Base-by-base conservation (phyloP, 2,329 filamentous ascomycete genomes). In the Colletotrichum godetiae region DNA sequence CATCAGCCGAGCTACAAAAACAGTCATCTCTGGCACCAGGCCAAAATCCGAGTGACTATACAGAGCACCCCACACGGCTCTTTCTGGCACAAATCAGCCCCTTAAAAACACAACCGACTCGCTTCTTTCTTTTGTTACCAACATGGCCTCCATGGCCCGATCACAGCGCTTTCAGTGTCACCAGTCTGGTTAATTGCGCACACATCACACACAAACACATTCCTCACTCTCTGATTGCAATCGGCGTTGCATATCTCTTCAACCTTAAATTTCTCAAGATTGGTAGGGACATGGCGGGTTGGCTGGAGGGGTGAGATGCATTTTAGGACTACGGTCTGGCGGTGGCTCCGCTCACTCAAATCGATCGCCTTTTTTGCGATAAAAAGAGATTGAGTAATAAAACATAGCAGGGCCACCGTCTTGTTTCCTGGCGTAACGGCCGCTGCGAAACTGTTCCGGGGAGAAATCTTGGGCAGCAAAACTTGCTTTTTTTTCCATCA, bases 341-440 rank as follows among this genome's bases (percentile, higher is more conserved):
- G 71, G 61, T 60, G 37, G 42, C 19, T 46, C 35, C 55, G 66
- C 52, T 37, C 61, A 29, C 67, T 49, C 37, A 22, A 22, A n/a
- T 56, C 52, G 27, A 73, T 61, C 35, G 11, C 57, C 31, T 53
- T 62, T 62, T 46, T n/a, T 27, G 11, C 22, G 49, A 33, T 22
- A 12, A 29, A 33, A 56, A 15, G 46, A 29, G 29, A n/a, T 37
- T 10, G 8, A 27, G 37, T 15, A 35, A 19, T 7, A 60, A 49
- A 33, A 56, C 53, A 49, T 19, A 49, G 19, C 42, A 55, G 35
- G 46, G 29, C 42, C 19, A 64, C 67, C 67, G 67, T 71, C 71
- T 71, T 61, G 66, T 71, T 70, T 61, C 67, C 56, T 33, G 71
- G 71, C 71, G 71, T 73, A 70, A 73, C 71, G 71, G 71, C 71